phyloP scores from a whole-genome alignment of 202 grass and related monocot species.

The Setaria italica region DNA sequence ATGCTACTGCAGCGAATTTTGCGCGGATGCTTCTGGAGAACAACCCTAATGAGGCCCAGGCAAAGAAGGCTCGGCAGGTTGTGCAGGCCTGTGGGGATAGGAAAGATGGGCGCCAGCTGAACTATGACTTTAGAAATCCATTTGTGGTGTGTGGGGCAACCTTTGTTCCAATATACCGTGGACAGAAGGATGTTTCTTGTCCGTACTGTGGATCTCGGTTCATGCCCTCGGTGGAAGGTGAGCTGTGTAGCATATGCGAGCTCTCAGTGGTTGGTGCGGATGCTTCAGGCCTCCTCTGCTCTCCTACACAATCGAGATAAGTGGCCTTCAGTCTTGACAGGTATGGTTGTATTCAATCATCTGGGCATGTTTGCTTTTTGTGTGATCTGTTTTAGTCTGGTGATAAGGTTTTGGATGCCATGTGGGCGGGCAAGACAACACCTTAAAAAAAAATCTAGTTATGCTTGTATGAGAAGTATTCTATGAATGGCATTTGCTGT shows the following conservation, averaged over 20 bases:
- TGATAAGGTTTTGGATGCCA: not conserved
- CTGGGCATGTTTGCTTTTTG: not conserved
- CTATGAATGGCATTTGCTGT: not conserved
- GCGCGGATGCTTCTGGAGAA: constrained; percentile 74
- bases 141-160: constrained; percentile 82
- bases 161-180: constrained; percentile 73
- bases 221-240: constrained; percentile 49
- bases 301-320: constrained; percentile 67
- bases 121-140: constrained; percentile 88
- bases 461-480: not conserved
- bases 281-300: constrained; percentile 81
- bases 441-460: too few relatives aligned
- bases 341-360: not conserved
- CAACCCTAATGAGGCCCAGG: constrained; percentile 60
- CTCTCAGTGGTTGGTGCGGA: constrained; percentile 68
- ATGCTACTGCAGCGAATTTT: constrained; percentile 69
- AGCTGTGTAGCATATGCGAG: constrained; percentile 83
- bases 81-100: constrained; percentile 57
- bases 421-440: not conserved
- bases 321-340: not conserved
- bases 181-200: constrained; percentile 80
- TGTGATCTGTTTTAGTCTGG: not conserved
- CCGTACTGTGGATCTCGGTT: constrained; percentile 71
- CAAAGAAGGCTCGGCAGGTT: constrained; percentile 74
- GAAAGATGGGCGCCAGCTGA: constrained; percentile 56